These are phyloP conservation scores for Hypholoma sublateritium DNA, from an alignment of 768 basidiomycete species.

Conservation along the genomic window DNA sequence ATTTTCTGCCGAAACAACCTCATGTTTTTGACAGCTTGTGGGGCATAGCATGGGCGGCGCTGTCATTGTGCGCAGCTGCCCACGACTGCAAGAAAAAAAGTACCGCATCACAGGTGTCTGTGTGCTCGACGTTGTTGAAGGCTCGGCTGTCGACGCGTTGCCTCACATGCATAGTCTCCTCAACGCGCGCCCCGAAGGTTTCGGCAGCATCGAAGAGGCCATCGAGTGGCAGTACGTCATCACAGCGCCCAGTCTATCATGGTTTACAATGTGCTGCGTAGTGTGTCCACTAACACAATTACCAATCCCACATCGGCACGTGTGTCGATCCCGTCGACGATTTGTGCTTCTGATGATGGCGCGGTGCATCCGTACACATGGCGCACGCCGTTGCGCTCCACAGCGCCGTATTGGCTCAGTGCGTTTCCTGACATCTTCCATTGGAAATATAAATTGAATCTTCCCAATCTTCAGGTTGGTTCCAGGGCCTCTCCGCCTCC, in stretches of 20 bases:
- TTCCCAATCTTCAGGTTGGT: slow-evolving; percentile 72
- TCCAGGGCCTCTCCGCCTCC: slow-evolving; percentile 71
- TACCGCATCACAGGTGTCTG: slow-evolving; percentile 77
- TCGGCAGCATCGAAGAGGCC: slow-evolving; percentile 79
- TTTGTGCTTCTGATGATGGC: slow-evolving; percentile 46
- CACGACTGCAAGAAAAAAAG: slow-evolving; percentile 61
- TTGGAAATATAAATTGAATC: background rate
- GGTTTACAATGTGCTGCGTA: slow-evolving; percentile 25
- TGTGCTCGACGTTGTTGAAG: slow-evolving; percentile 90
- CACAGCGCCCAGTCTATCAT: background rate
- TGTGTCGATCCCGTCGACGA: slow-evolving; percentile 82
- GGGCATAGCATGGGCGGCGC: slow-evolving; percentile 98
- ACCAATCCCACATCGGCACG: slow-evolving; percentile 81
- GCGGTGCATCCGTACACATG: slow-evolving; percentile 57
- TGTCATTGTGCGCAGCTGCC: slow-evolving; percentile 73
- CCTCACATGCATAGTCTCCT: slow-evolving; percentile 91
- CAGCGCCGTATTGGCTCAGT: slow-evolving; percentile 92
- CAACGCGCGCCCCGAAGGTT: slow-evolving; percentile 82
- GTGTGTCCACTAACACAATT: slow-evolving; percentile 80
- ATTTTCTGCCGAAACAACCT: background rate
- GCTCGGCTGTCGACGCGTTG: slow-evolving; percentile 92
- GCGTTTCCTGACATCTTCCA: slow-evolving; percentile 19
- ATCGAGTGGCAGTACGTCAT: slow-evolving; percentile 92
- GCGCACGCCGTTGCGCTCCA: slow-evolving; percentile 82
- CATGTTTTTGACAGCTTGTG: slow-evolving; percentile 52